Evolutionary conservation across 345 rosid species (phyloP).

Genomic region (Hypericum androsaemum): DNA sequence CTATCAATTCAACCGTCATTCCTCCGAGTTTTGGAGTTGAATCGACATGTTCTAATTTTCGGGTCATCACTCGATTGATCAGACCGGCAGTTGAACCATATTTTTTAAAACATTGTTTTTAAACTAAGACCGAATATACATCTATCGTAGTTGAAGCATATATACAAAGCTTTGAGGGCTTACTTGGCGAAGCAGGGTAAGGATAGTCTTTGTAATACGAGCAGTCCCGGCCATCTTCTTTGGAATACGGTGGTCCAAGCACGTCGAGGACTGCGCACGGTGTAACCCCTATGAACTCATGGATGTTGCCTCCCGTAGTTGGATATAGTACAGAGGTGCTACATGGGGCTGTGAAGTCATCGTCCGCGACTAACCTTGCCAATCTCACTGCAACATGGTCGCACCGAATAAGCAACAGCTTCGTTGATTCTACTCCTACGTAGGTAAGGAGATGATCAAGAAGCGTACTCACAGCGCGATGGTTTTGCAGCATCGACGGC

Average conservation of each 20-base stretch:
- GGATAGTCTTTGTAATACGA: conserved; percentile 46
- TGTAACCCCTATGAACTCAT: conserved; percentile 47
- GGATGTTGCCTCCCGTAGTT: conserved; percentile 67
- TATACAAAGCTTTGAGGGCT: background rate
- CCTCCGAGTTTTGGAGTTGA: no score
- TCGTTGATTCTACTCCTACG: background rate
- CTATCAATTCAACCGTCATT: no score
- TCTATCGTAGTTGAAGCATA: no score
- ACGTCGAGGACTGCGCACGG: conserved; percentile 66
- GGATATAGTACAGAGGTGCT: conserved; percentile 57
- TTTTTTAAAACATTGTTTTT: no score
- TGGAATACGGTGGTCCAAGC: conserved; percentile 63
- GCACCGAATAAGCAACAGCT: background rate
- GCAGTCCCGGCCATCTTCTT: conserved; percentile 49
- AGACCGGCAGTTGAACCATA: no score
- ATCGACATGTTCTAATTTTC: no score
- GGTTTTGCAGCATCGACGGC: conserved; percentile 9
- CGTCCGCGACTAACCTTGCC: conserved; percentile 31
- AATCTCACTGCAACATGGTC: conserved; percentile 32
- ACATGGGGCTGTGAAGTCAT: conserved; percentile 43
- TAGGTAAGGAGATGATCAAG: background rate
- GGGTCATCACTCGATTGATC: no score
- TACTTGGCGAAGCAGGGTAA: conserved; percentile 22
- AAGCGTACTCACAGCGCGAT: conserved; percentile 24
- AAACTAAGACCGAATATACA: no score